Conservation (phyloP, 1,284 basidiomycete species). For the Violaceomyces palustris region DNA sequence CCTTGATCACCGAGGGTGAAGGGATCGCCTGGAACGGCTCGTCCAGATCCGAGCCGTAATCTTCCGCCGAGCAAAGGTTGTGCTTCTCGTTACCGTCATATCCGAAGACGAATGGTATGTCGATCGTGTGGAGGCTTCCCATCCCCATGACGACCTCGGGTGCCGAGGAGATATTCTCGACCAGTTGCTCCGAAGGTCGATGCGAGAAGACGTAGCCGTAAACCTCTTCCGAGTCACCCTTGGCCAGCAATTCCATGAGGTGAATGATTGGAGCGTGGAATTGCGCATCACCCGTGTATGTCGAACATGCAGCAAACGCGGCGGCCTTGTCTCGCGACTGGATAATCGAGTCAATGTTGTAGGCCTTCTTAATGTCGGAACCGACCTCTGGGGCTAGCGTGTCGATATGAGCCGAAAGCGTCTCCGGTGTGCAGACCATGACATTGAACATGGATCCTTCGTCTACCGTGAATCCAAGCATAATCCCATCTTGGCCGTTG, state of each 20-base stretch:
- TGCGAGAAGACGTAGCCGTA: conserved; percentile 24
- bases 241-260: conserved; percentile 7
- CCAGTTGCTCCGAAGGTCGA: conserved; percentile 11
- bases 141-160: conserved; percentile 18
- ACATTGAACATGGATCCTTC: conserved; percentile 40
- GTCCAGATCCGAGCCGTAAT: conserved; percentile 14
- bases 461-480: conserved; percentile 27
- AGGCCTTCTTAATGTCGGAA: conserved; percentile 8
- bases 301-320: conserved; percentile 24
- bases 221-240: not conserved
- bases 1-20: not conserved
- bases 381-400: conserved; percentile 9
- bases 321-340: conserved; percentile 6
- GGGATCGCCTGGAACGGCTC: not conserved
- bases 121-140: conserved; percentile 26
- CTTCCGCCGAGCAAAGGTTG: conserved; percentile 4
- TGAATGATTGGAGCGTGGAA: conserved; percentile 28
- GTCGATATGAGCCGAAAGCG: conserved; percentile 9
- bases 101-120: conserved; percentile 29
- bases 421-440: conserved; percentile 11
- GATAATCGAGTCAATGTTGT: conserved; percentile 6
- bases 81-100: conserved; percentile 1
- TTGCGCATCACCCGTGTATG: conserved; percentile 28
- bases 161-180: conserved; percentile 10
- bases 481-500: conserved; percentile 18